phyloP scores from a whole-genome alignment of 2,329 filamentous ascomycete genomes.

The Mollisia scopiformis region DNA sequence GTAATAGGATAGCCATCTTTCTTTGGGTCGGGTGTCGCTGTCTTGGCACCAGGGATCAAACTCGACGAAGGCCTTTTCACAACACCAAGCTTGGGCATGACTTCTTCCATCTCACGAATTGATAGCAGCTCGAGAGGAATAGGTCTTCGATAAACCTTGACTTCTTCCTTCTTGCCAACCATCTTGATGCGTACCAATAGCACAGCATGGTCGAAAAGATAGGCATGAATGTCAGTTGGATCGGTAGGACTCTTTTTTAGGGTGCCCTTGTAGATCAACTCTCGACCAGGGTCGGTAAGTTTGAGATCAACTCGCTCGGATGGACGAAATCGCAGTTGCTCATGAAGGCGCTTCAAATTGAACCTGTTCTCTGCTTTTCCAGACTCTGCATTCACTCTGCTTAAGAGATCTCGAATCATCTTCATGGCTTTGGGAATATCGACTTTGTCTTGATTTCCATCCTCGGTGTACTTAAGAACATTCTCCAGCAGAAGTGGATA shows the following conservation, averaged over 20 bases:
- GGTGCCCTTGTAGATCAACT: slow-evolving; percentile 90
- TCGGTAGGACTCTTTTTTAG: slow-evolving; percentile 93
- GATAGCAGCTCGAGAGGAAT: slow-evolving; percentile 92
- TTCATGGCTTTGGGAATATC: slow-evolving; percentile 89
- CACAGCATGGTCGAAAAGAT: slow-evolving; percentile 95
- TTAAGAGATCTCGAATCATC: slow-evolving; percentile 85
- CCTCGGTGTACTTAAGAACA: slow-evolving; percentile 87
- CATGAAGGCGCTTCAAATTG: slow-evolving; percentile 89
- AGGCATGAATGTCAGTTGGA: slow-evolving; percentile 87
- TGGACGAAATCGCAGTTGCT: slow-evolving; percentile 86
- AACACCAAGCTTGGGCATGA: slow-evolving; percentile 79
- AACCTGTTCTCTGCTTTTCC: slow-evolving; percentile 98
- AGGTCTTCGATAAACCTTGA: slow-evolving; percentile 91
- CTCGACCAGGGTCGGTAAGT: slow-evolving; percentile 88
- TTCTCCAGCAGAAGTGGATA: slow-evolving; percentile 93
- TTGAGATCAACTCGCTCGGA: slow-evolving; percentile 93
- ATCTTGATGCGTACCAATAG: slow-evolving; percentile 89
- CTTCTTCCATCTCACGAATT: slow-evolving; percentile 96
- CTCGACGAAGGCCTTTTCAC: slow-evolving; percentile 88
- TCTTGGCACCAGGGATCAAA: slow-evolving; percentile 67
- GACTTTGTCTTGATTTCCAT: slow-evolving; percentile 85
- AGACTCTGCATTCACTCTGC: slow-evolving; percentile 89
- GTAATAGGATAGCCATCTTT: slow-evolving; percentile 91
- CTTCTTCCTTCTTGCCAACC: slow-evolving; percentile 90
- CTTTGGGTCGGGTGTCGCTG: slow-evolving; percentile 55